These are phyloP conservation scores for Parafenestella ontariensis DNA, from an alignment of 2,329 filamentous ascomycete species.

Conservation along the genomic window DNA sequence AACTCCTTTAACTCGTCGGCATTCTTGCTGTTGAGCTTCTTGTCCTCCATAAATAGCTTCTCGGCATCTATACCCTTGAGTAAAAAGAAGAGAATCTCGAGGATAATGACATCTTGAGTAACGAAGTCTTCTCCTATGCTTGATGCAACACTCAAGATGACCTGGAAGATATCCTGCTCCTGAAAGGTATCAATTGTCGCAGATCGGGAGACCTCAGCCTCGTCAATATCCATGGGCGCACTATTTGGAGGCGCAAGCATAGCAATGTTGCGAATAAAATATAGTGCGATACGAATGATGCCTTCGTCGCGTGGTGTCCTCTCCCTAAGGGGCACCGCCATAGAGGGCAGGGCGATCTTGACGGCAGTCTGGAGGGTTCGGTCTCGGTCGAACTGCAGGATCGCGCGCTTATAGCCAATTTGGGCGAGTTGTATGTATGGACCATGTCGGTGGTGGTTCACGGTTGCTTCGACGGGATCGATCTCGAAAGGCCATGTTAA, in stretches of 20 bases:
- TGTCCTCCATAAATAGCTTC: slow-evolving; percentile 84
- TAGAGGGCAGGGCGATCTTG: slow-evolving; percentile 81
- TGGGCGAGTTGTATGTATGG: slow-evolving; percentile 90
- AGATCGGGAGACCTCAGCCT: slow-evolving; percentile 86
- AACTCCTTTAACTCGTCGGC: slow-evolving; percentile 76
- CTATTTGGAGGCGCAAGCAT: slow-evolving; percentile 79
- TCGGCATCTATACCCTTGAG: slow-evolving; percentile 87
- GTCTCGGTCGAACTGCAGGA: slow-evolving; percentile 82
- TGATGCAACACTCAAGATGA: slow-evolving; percentile 85
- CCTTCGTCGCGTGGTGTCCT: slow-evolving; percentile 82
- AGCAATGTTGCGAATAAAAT: slow-evolving; percentile 86
- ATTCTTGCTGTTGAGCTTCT: slow-evolving; percentile 71
- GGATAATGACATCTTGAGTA: slow-evolving; percentile 83
- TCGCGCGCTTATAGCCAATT: slow-evolving; percentile 84
- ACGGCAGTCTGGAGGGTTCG: slow-evolving; percentile 82
- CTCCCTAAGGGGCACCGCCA: slow-evolving; percentile 79
- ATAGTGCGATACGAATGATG: slow-evolving; percentile 88
- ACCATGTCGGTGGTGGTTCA: slow-evolving; percentile 91
- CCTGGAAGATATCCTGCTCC: slow-evolving; percentile 86
- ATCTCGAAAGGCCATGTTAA: slow-evolving; percentile 93
- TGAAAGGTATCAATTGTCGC: slow-evolving; percentile 88
- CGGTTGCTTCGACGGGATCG: slow-evolving; percentile 79
- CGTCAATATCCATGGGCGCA: slow-evolving; percentile 82
- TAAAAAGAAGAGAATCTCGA: slow-evolving; percentile 92
- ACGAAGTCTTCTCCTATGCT: slow-evolving; percentile 95